Conservation (phyloP, 495 filamentous ascomycete species). For the Trichocladium uniseriatum region DNA sequence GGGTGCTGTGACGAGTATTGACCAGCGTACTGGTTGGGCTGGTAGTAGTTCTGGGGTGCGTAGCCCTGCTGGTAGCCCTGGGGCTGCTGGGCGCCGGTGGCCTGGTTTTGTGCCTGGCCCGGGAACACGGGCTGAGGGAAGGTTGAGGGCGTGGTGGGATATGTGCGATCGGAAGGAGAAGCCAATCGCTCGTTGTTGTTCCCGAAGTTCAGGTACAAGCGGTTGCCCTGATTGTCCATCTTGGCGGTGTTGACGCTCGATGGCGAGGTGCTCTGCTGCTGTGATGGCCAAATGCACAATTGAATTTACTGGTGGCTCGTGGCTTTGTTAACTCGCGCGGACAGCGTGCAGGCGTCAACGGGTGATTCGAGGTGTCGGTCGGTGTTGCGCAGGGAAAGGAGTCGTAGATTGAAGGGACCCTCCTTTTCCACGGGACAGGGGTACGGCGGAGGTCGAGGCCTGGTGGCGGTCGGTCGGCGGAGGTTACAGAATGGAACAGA, state of each 20-base stretch:
- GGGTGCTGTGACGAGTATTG: constrained; percentile 27
- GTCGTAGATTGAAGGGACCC: constrained; percentile 7
- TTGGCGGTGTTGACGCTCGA: constrained; percentile 20
- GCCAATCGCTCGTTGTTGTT: constrained; percentile 57
- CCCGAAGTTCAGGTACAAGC: constrained; percentile 64
- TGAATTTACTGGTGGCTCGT: background rate
- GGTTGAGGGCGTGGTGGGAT: constrained; percentile 93
- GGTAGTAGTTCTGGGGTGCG: constrained; percentile 24
- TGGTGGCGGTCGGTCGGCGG: background rate
- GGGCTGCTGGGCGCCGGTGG: constrained; percentile 27
- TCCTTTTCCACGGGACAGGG: constrained; percentile 17
- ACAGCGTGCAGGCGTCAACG: constrained; percentile 3
- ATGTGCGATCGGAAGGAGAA: constrained; percentile 63
- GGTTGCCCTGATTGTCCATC: constrained; percentile 49
- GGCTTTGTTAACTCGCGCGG: background rate
- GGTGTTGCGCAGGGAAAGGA: constrained; percentile 9
- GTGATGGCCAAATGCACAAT: background rate
- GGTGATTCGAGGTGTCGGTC: constrained; percentile 1
- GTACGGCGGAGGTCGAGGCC: constrained; percentile 6
- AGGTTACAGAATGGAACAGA: constrained; percentile 3
- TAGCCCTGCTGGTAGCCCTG: constrained; percentile 33
- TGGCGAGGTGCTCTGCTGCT: background rate
- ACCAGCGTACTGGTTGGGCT: constrained; percentile 30
- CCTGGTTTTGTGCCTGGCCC: constrained; percentile 19
- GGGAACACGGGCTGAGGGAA: constrained; percentile 82